phyloP scores from a whole-genome alignment of 1,284 basidiomycete species.

The Pterula multifida region DNA sequence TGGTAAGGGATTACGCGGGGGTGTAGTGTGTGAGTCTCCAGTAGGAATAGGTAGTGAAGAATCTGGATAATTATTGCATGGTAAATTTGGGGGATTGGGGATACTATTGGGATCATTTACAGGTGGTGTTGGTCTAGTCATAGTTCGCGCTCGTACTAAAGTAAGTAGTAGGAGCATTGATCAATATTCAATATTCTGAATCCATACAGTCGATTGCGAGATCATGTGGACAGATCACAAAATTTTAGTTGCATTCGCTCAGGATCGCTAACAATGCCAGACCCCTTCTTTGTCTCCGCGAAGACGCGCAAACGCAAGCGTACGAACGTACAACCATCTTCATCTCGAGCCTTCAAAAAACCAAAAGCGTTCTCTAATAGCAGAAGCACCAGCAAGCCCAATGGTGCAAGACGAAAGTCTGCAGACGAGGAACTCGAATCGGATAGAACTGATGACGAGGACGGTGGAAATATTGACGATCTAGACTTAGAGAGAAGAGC shows the following conservation, averaged over 20 bases:
- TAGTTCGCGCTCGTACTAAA: too few species aligned
- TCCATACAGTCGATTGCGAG: too few species aligned
- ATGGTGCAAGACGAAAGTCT: conserved; percentile 20
- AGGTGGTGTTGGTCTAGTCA: too few species aligned
- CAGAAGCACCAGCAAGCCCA: conserved; percentile 13
- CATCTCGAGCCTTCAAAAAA: conserved; percentile 18
- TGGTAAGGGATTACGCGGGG: too few species aligned
- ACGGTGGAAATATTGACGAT: conserved; percentile 53
- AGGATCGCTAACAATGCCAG: conserved; percentile 41
- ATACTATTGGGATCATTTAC: too few species aligned
- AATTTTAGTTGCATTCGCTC: neutral
- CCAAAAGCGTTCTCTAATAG: conserved; percentile 8
- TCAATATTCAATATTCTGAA: too few species aligned
- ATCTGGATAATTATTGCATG: too few species aligned
- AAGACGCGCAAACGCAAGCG: conserved; percentile 66
- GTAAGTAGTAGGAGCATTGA: too few species aligned
- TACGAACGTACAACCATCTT: conserved; percentile 17
- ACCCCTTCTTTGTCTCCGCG: conserved; percentile 66
- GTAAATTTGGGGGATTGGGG: too few species aligned
- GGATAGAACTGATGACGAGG: conserved; percentile 48
- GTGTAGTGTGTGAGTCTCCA: too few species aligned
- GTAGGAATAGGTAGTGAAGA: too few species aligned
- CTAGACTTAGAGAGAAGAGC: conserved; percentile 56
- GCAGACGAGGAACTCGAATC: conserved; percentile 66
- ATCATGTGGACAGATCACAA: too few species aligned